A percentile compares a stretch with the other conserved stretches of the same genome.
Conservation (phyloP, 306 rosid genomes). For the Pachyrhizus erosus region DNA sequence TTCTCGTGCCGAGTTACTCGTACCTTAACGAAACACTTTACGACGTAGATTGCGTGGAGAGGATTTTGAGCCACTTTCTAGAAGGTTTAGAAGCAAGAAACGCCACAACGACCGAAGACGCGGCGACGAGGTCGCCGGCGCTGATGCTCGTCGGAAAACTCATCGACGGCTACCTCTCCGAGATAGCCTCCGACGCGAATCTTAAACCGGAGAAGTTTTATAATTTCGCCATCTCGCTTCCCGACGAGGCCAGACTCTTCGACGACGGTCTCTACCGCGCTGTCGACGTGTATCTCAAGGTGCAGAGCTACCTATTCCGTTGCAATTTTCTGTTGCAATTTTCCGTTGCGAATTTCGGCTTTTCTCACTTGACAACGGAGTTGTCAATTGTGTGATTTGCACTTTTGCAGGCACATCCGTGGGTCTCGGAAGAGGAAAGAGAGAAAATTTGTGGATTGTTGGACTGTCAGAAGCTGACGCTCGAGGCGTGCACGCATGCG, state of each 20-base stretch:
- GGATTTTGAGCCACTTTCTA: slow-evolving; percentile 66
- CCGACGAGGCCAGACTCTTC: slow-evolving; percentile 87
- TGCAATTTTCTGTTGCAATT: neutral
- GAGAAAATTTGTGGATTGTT: slow-evolving; percentile 78
- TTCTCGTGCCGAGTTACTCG: slow-evolving; percentile 91
- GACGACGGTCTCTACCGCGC: slow-evolving; percentile 96
- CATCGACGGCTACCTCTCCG: slow-evolving; percentile 84
- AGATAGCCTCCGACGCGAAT: slow-evolving; percentile 93
- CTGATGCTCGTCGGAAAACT: slow-evolving; percentile 82
- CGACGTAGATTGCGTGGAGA: slow-evolving; percentile 86
- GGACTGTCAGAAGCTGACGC: slow-evolving; percentile 85
- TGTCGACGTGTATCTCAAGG: slow-evolving; percentile 94
- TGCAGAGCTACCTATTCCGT: slow-evolving; percentile 25
- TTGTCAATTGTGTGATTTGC: neutral
- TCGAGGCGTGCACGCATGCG: slow-evolving; percentile 98
- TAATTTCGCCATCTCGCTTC: slow-evolving; percentile 73
- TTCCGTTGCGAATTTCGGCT: neutral
- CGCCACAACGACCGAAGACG: slow-evolving; percentile 23
- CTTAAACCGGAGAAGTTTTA: slow-evolving; percentile 71
- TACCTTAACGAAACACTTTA: slow-evolving; percentile 88
- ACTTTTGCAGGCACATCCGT: slow-evolving; percentile 76
- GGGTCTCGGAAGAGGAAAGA: slow-evolving; percentile 73
- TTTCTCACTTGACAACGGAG: neutral
- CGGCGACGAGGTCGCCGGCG: slow-evolving; percentile 56
- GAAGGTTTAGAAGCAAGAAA: slow-evolving; percentile 56